Conservation (phyloP, 2,329 filamentous ascomycete genomes). For the Blastomyces gilchristii region DNA sequence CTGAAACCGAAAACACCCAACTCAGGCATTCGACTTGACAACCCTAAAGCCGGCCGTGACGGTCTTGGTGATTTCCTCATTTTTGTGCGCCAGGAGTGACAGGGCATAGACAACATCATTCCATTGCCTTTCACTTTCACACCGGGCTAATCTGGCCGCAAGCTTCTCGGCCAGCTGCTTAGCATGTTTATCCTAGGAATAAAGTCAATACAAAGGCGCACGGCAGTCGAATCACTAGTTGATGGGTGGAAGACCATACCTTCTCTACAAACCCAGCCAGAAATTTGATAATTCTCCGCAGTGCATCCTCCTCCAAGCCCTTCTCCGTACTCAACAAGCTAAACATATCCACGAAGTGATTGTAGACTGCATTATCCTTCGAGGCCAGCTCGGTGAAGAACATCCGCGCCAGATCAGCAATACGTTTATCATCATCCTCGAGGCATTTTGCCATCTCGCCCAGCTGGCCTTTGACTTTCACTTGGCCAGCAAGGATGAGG, state of each 20-base stretch:
- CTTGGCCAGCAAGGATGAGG: slow-evolving; percentile 89
- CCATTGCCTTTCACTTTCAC: slow-evolving; percentile 91
- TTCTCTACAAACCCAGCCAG: slow-evolving; percentile 94
- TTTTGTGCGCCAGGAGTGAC: slow-evolving; percentile 68
- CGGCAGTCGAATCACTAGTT: neutral
- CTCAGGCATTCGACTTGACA: slow-evolving; percentile 50
- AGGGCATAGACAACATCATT: slow-evolving; percentile 92
- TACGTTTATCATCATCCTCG: slow-evolving; percentile 89
- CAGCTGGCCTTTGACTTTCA: slow-evolving; percentile 97
- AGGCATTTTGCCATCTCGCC: slow-evolving; percentile 99
- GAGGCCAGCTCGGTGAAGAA: slow-evolving; percentile 97
- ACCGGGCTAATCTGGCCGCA: slow-evolving; percentile 71
- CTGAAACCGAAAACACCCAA: neutral
- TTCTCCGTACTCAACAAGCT: slow-evolving; percentile 76
- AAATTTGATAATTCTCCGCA: slow-evolving; percentile 83
- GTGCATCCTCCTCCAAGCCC: slow-evolving; percentile 70
- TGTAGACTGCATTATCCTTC: slow-evolving; percentile 98
- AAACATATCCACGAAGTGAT: slow-evolving; percentile 99
- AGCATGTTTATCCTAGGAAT: slow-evolving; percentile 78
- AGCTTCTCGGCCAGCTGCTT: slow-evolving; percentile 89
- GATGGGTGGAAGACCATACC: slow-evolving; percentile 43
- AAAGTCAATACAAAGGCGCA: slow-evolving; percentile 1
- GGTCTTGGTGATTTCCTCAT: slow-evolving; percentile 38
- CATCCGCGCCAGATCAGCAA: slow-evolving; percentile 89
- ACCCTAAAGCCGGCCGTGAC: slow-evolving; percentile 46